Evolutionary conservation across 768 basidiomycete species (phyloP).

Genomic region (Amanita polypyramis): DNA sequence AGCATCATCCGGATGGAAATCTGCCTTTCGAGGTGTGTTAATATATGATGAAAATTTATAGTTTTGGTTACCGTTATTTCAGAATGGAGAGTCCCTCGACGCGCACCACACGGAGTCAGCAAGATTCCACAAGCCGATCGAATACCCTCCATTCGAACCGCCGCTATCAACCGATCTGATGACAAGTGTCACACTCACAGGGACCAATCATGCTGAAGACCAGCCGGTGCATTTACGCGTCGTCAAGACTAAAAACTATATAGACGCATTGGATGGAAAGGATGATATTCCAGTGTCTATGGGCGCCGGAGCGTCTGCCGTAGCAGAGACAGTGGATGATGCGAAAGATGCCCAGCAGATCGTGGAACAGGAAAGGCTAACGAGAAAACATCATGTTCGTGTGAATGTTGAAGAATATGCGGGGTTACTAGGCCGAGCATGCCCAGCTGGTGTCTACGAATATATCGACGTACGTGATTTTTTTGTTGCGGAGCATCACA

Average conservation of each 20-base stretch:
- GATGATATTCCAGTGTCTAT: conserved; percentile 15
- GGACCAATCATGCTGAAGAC: conserved; percentile 96
- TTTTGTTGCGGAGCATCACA: background rate
- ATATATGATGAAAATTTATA: background rate
- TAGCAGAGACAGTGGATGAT: conserved; percentile 14
- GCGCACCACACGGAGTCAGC: conserved; percentile 65
- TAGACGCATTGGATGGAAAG: conserved; percentile 15
- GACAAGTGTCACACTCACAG: conserved; percentile 82
- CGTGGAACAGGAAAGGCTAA: conserved; percentile 34
- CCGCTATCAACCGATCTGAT: conserved; percentile 90
- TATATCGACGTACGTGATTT: conserved; percentile 52
- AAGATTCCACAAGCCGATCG: conserved; percentile 57
- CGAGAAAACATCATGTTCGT: conserved; percentile 50
- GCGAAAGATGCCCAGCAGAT: conserved; percentile 16
- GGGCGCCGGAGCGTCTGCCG: conserved; percentile 21
- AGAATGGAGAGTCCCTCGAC: conserved; percentile 33
- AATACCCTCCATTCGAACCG: conserved; percentile 81
- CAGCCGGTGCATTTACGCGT: conserved; percentile 85
- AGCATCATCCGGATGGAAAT: conserved; percentile 34
- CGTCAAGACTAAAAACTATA: conserved; percentile 23
- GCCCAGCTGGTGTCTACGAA: conserved; percentile 95
- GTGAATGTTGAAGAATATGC: conserved; percentile 74
- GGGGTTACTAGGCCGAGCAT: conserved; percentile 79
- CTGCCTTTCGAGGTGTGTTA: conserved; percentile 17
- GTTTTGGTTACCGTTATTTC: background rate